Conservation (phyloP, 2,329 filamentous ascomycete species). For the Pleomassaria siparia region DNA sequence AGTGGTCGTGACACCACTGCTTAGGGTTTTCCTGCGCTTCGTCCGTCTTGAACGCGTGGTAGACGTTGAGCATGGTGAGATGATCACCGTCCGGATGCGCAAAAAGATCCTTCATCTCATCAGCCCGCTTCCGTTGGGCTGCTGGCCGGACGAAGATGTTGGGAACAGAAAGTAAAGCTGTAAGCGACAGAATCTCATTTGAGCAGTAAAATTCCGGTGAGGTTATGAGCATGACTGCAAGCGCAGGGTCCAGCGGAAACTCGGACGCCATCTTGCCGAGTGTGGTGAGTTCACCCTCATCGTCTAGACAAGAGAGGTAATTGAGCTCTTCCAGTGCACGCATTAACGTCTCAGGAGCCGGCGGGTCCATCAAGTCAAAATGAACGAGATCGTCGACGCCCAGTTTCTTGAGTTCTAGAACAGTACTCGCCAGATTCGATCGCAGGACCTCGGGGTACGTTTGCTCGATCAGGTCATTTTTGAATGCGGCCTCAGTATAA, state of each 20-base stretch:
- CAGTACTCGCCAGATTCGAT: constrained; percentile 92
- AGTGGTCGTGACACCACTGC: constrained; percentile 97
- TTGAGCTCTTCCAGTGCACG: constrained; percentile 95
- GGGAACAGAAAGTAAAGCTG: constrained; percentile 88
- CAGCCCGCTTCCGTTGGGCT: constrained; percentile 81
- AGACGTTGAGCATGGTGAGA: constrained; percentile 93
- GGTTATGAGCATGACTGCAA: constrained; percentile 97
- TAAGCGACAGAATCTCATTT: constrained; percentile 96
- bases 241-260: constrained; percentile 88
- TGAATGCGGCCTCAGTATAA: constrained; percentile 94
- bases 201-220: constrained; percentile 98
- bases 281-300: constrained; percentile 88
- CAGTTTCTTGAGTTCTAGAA: constrained; percentile 95
- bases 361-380: constrained; percentile 98
- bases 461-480: constrained; percentile 96
- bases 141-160: constrained; percentile 91
- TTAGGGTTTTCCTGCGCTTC: constrained; percentile 72
- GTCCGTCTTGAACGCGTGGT: constrained; percentile 90
- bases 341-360: constrained; percentile 97
- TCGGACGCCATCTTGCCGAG: constrained; percentile 88
- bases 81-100: constrained; percentile 93
- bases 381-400: constrained; percentile 94
- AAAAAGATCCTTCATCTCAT: constrained; percentile 96
- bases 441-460: constrained; percentile 95
- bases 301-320: constrained; percentile 93